These are phyloP conservation scores for Margaritispora aquatica DNA, from an alignment of 495 filamentous ascomycete species.

Conservation along the genomic window DNA sequence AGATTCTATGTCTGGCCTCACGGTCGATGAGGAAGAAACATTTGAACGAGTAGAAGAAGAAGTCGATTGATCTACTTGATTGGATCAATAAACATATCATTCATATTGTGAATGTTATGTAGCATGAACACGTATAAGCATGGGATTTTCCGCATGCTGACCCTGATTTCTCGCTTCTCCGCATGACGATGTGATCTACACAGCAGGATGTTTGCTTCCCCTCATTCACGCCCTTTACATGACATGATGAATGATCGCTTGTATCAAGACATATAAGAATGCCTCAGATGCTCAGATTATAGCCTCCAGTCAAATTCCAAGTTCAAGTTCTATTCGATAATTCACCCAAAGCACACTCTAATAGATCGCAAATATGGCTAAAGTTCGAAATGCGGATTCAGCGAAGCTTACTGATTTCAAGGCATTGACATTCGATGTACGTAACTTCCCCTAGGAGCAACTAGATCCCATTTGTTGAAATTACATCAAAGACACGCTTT, in stretches of 20 bases:
- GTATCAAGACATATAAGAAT: no score
- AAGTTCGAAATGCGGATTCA: constrained; percentile 6
- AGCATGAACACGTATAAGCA: background rate
- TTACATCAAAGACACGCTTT: no score
- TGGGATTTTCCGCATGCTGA: background rate
- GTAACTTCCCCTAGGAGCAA: no score
- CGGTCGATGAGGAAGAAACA: constrained; percentile 12
- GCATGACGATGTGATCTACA: background rate
- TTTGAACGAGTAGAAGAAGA: constrained; percentile 23
- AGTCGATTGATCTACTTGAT: constrained; percentile 20
- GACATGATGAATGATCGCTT: background rate
- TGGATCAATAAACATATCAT: background rate
- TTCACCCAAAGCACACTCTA: no score
- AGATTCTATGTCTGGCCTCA: constrained; percentile 5
- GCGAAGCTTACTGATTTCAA: constrained; percentile 12
- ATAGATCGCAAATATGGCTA: constrained; percentile 3
- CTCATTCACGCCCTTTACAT: background rate
- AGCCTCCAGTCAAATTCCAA: no score
- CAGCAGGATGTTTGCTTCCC: background rate
- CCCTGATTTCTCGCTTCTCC: background rate
- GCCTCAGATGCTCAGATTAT: background rate
- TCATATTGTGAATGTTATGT: background rate
- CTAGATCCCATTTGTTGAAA: no score
- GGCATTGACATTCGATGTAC: constrained; percentile 62
- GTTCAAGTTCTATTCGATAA: no score